Conservation (phyloP, 116 monocot species). For the Iris pallida region DNA sequence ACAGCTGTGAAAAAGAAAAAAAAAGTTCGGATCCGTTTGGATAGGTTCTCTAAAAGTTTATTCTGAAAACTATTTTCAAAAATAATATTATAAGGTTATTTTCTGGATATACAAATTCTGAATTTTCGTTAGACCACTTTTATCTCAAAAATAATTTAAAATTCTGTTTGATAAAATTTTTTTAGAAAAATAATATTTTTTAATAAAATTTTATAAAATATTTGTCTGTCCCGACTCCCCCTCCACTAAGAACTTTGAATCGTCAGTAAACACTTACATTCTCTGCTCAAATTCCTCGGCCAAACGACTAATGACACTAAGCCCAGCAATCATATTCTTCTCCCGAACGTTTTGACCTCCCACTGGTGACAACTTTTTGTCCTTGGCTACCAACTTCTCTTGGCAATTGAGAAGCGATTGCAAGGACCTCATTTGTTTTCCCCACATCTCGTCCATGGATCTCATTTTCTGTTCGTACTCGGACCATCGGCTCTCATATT, state of each 20-base stretch:
- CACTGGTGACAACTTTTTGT: neutral
- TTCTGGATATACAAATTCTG: no score
- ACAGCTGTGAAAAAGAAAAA: no score
- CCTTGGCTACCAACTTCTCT: conserved; percentile 22
- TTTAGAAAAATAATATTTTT: no score
- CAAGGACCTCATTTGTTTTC: conserved; percentile 72
- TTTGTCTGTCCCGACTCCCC: conserved; percentile 65
- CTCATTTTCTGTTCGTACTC: conserved; percentile 80
- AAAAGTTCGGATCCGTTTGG: no score
- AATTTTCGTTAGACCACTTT: no score
- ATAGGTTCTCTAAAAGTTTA: no score
- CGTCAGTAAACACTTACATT: conserved; percentile 46
- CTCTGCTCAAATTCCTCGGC: conserved; percentile 62
- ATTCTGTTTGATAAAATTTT: no score
- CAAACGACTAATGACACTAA: conserved; percentile 39
- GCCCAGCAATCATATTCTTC: conserved; percentile 31
- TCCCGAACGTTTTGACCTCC: neutral
- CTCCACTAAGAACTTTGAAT: conserved; percentile 63
- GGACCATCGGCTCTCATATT: conserved; percentile 69
- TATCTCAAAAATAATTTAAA: no score
- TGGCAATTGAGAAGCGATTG: conserved; percentile 73
- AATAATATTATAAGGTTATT: no score
- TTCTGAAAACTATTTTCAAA: no score
- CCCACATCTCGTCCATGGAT: conserved; percentile 89
- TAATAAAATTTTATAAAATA: no score